Conservation (phyloP, 768 basidiomycete species). For the Mycena vitilis region DNA sequence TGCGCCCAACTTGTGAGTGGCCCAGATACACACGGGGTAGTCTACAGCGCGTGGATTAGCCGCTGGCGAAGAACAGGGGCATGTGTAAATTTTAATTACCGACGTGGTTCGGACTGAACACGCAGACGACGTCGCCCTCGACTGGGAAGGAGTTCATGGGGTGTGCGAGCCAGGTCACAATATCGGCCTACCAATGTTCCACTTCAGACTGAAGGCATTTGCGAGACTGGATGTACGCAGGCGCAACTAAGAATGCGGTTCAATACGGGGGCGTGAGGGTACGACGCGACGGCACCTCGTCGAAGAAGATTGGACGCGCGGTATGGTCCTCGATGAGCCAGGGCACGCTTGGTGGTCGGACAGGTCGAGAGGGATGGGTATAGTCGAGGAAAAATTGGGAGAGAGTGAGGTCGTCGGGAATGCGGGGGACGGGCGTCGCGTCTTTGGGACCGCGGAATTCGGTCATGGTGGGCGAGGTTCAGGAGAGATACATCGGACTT, state of each 20-base stretch:
- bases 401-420: conserved; percentile 73
- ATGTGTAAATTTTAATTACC: conserved; percentile 50
- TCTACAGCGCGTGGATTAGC: conserved; percentile 48
- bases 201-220: conserved; percentile 62
- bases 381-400: conserved; percentile 74
- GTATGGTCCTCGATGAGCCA: conserved; percentile 72
- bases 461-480: conserved; percentile 36
- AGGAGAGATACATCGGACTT: neutral
- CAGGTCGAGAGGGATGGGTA: conserved; percentile 55
- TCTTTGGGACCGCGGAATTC: conserved; percentile 17
- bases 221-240: conserved; percentile 63
- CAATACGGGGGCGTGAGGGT: neutral
- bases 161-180: neutral
- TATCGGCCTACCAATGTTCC: conserved; percentile 56
- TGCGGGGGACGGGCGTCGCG: conserved; percentile 48
- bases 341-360: conserved; percentile 56
- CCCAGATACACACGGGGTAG: conserved; percentile 69
- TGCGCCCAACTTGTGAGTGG: conserved; percentile 66
- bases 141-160: conserved; percentile 46
- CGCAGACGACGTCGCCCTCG: conserved; percentile 66
- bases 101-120: conserved; percentile 73
- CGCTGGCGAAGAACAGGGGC: neutral
- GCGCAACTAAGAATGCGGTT: conserved; percentile 45
- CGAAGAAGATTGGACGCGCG: conserved; percentile 54
- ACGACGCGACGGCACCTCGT: conserved; percentile 56